Conservation (phyloP, 345 rosid genomes). For the Passiflora organensis region DNA sequence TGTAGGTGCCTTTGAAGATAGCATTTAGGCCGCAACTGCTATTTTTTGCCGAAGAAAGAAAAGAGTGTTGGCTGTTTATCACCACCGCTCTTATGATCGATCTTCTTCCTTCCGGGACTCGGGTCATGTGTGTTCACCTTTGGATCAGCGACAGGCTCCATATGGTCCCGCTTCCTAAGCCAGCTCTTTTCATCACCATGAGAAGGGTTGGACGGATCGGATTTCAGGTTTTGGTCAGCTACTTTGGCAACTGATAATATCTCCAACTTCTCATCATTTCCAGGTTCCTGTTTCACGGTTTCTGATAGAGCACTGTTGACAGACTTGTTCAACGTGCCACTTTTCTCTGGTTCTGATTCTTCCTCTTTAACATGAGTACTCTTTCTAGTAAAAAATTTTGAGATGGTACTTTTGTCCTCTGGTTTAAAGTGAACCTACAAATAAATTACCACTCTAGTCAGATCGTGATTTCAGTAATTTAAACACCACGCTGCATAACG, state of each 20-base stretch:
- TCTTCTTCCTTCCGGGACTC: slow-evolving; percentile 42
- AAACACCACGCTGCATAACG: too few species aligned
- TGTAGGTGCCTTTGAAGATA: background rate
- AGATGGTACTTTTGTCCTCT: slow-evolving; percentile 49
- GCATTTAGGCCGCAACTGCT: slow-evolving; percentile 6
- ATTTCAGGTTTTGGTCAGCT: slow-evolving; percentile 19
- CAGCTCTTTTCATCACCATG: slow-evolving; percentile 20
- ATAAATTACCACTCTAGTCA: background rate
- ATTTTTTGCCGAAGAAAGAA: slow-evolving; percentile 52
- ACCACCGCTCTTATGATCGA: slow-evolving; percentile 27
- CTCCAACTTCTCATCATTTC: slow-evolving; percentile 16
- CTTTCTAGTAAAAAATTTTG: slow-evolving; percentile 61
- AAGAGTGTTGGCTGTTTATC: slow-evolving; percentile 59
- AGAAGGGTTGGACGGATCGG: background rate
- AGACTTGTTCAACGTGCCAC: slow-evolving; percentile 10
- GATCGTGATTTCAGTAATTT: background rate
- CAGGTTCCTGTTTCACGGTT: slow-evolving; percentile 29
- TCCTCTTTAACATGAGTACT: slow-evolving; percentile 35
- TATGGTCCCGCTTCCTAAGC: slow-evolving; percentile 40
- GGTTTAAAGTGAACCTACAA: slow-evolving; percentile 55
- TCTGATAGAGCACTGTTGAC: background rate
- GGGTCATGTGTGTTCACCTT: slow-evolving; percentile 20
- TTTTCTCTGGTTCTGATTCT: slow-evolving; percentile 24
- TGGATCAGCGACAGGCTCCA: slow-evolving; percentile 27
- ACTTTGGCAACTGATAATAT: background rate